Percentiles rank a stretch among this genome's conserved stretches.
phyloP scores from a whole-genome alignment of 495 filamentous ascomycete genomes.

The Aspergillus ellipticus region DNA sequence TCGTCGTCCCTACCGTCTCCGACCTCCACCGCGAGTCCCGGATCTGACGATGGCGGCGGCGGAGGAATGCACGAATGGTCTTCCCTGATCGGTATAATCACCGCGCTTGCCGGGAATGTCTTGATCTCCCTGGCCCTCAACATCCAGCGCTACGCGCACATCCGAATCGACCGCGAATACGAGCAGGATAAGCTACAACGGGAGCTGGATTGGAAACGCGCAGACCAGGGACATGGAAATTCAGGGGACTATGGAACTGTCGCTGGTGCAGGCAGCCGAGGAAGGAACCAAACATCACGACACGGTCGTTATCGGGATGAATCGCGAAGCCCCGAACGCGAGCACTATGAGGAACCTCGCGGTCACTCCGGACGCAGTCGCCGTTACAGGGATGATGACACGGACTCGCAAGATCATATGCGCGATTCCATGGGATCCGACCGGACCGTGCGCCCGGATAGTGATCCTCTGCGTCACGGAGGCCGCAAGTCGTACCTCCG shows the following conservation, averaged over 20 bases:
- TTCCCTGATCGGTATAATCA: slow-evolving; percentile 88
- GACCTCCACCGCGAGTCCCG: slow-evolving; percentile 14
- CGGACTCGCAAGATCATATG: slow-evolving; percentile 18
- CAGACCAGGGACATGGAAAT: slow-evolving; percentile 15
- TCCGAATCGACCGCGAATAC: slow-evolving; percentile 63
- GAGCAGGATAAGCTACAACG: slow-evolving; percentile 47
- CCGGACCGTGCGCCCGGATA: slow-evolving; percentile 32
- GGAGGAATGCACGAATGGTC: slow-evolving; percentile 71
- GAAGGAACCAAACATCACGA: not conserved
- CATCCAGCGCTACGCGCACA: slow-evolving; percentile 93
- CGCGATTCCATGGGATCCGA: slow-evolving; percentile 39
- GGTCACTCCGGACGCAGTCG: slow-evolving; percentile 1
- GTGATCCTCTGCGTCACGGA: slow-evolving; percentile 22
- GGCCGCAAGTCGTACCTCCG: slow-evolving; percentile 71
- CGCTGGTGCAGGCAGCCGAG: slow-evolving; percentile 16
- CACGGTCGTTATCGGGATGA: slow-evolving; percentile 33
- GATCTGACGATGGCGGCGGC: slow-evolving; percentile 31
- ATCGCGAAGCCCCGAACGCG: slow-evolving; percentile 2
- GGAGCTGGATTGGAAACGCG: slow-evolving; percentile 30
- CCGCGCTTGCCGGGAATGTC: slow-evolving; percentile 86
- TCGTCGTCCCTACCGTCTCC: slow-evolving; percentile 14
- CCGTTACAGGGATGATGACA: slow-evolving; percentile 12
- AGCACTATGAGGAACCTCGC: slow-evolving; percentile 7
- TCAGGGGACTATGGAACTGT: slow-evolving; percentile 34
- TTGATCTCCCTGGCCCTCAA: slow-evolving; percentile 95